Percentiles rank a stretch among this genome's conserved stretches.
Conservation (phyloP, 2,329 filamentous ascomycete genomes). For the Fusarium nurragi region DNA sequence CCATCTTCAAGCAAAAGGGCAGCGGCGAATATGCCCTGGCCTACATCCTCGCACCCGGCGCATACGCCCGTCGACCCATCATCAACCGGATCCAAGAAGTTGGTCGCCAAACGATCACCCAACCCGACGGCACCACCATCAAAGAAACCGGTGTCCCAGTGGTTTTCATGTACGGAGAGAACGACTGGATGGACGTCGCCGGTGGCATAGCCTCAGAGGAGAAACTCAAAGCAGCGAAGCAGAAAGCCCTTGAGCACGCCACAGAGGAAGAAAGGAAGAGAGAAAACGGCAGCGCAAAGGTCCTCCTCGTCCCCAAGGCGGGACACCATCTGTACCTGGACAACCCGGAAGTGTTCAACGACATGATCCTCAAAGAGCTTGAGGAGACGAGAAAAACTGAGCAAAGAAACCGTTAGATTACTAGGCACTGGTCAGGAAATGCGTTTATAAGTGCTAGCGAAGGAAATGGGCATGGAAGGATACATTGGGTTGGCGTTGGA, state of each 20-base stretch:
- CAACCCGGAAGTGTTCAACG: constrained; percentile 67
- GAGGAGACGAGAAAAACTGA: constrained; percentile 56
- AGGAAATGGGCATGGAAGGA: constrained; percentile 1
- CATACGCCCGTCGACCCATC: constrained; percentile 86
- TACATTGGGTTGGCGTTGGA: constrained; percentile 35
- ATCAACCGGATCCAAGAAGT: constrained; percentile 88
- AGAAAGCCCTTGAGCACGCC: constrained; percentile 67
- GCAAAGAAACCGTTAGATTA: constrained; percentile 41
- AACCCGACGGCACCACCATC: constrained; percentile 39
- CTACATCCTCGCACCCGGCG: constrained; percentile 92
- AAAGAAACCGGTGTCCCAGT: constrained; percentile 78
- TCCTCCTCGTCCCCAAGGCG: constrained; percentile 75
- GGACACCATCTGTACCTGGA: constrained; percentile 70
- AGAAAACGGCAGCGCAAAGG: constrained; percentile 85
- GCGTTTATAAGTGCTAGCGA: constrained; percentile 3
- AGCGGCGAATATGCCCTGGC: constrained; percentile 93
- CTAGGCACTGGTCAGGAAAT: not conserved
- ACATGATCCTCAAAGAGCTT: constrained; percentile 62
- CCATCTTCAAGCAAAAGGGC: constrained; percentile 89
- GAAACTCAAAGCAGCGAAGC: constrained; percentile 76
- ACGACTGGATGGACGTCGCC: constrained; percentile 98
- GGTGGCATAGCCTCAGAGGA: constrained; percentile 84
- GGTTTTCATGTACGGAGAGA: constrained; percentile 94
- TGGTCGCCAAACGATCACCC: constrained; percentile 72
- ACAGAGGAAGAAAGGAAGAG: constrained; percentile 72